These are phyloP conservation scores for Penicillium paradoxum DNA, from an alignment of 495 filamentous ascomycete genomes.

Conservation along the genomic window DNA sequence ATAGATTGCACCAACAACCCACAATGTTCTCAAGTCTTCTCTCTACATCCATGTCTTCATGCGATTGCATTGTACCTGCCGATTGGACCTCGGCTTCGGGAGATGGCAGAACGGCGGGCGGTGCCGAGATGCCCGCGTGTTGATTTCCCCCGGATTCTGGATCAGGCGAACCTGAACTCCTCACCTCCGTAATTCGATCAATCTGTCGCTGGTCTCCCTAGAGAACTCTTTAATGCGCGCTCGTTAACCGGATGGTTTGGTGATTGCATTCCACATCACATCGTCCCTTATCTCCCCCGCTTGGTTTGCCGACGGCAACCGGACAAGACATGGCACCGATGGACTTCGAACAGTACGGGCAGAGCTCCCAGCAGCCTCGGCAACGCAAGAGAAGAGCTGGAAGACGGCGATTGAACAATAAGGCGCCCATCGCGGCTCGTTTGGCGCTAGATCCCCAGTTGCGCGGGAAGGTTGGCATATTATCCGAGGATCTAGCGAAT, in stretches of 20 bases:
- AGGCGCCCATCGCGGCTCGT: constrained; percentile 53
- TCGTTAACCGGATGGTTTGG: neutral
- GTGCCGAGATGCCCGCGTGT: constrained; percentile 20
- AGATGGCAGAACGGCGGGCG: constrained; percentile 33
- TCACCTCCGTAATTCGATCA: constrained; percentile 8
- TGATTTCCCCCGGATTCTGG: constrained; percentile 30
- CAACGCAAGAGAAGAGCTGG: constrained; percentile 31
- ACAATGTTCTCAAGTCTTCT: no score
- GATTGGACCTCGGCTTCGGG: constrained; percentile 36
- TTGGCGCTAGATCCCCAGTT: constrained; percentile 76
- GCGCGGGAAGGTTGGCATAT: constrained; percentile 78
- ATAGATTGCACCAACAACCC: no score
- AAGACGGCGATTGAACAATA: constrained; percentile 46
- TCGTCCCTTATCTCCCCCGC: neutral
- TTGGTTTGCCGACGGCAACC: constrained; percentile 25
- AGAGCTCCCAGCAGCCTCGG: constrained; percentile 40
- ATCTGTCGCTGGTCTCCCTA: constrained; percentile 4
- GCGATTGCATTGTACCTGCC: neutral
- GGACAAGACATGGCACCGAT: constrained; percentile 24
- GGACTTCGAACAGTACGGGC: constrained; percentile 35
- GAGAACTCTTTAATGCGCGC: neutral
- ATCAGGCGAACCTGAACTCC: constrained; percentile 15
- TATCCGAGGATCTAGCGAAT: constrained; percentile 79
- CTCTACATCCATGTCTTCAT: neutral
- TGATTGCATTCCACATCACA: constrained; percentile 2